Base-by-base conservation (phyloP, 148 eudicot species). In the Silene conica region DNA sequence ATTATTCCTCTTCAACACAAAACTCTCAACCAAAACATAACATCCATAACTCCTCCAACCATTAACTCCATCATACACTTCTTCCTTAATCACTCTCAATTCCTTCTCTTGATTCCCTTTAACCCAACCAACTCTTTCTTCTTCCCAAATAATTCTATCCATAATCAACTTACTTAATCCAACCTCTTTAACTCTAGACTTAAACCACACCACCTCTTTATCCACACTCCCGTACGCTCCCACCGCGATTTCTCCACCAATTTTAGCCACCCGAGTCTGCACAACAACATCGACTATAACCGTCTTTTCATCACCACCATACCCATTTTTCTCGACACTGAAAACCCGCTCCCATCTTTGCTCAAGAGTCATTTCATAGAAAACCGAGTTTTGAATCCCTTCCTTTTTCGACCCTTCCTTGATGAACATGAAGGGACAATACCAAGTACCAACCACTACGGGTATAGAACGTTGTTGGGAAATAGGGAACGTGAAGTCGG, bases 61-160 rank as follows among this genome's bases (percentile, higher is more conserved):
- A 45, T 78, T 82, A 41, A 41, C 52, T 12, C 82, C 88, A 62
- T 52, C 79, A 76, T 80, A 88, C 57, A 82, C 87, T 63, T 89
- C 89, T 5, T 50, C 82, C 82, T 67, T 84, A 8, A 71, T 75
- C 31, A 90, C 83, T 69, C 67, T 85, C 15, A 72, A 83, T 62
- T 63, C 62, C 50, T 74, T 80, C 5, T 67, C 20, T 12, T 77
- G 83, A 54, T 80, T 80, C 4, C 76, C 71, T 22, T 68, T 74
- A 20, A 50, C 34, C 88, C 89, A 89, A 0, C 90, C 98, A 45
- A 48, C 89, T 59, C 85, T 83, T 63, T 77, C 86, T 77, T 89
- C 80, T 77, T 93, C 96, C 96, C 96, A 90, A 52, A 69, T 82
- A 90, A 90, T 90, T 58, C 93, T 83, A 46, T 86, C 85, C 7